Evolutionary conservation across 2,329 filamentous ascomycete species (phyloP).

Genomic region (Aureobasidium vineae): DNA sequence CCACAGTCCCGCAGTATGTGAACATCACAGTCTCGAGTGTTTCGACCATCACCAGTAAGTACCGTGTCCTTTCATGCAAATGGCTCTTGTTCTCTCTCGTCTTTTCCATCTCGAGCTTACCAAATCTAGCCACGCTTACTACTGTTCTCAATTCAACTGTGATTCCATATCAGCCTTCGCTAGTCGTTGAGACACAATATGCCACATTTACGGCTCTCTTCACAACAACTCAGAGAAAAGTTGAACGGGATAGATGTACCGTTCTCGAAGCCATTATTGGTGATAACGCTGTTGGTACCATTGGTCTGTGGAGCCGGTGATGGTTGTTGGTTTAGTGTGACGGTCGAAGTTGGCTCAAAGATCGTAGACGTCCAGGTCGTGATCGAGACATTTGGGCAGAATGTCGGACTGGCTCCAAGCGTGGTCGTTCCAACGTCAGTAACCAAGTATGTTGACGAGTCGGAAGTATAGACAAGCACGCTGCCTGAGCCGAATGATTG

Average conservation of each 20-base stretch:
- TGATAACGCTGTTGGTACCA: background rate
- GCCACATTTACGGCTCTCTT: background rate
- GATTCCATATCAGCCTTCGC: background rate
- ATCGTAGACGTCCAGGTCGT: background rate
- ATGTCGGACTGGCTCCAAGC: background rate
- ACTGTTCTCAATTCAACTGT: background rate
- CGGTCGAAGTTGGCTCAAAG: background rate
- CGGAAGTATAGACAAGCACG: background rate
- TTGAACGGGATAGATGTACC: background rate
- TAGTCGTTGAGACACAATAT: slow-evolving; percentile 1
- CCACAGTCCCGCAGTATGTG: background rate
- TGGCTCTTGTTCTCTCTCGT: too few species aligned
- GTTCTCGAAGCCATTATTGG: background rate
- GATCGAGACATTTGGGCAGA: background rate
- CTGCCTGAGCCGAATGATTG: background rate
- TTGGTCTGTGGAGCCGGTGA: background rate
- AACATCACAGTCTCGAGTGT: background rate
- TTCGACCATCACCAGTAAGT: slow-evolving; percentile 5
- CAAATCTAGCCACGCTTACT: background rate
- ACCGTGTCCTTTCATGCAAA: too few species aligned
- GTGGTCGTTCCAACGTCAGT: background rate
- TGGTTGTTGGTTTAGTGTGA: background rate
- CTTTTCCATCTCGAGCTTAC: too few species aligned
- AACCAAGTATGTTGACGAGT: background rate
- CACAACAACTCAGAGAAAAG: background rate